Conservation (phyloP, 2,329 filamentous ascomycete genomes). For the Gnomoniopsis smithogilvyi region DNA sequence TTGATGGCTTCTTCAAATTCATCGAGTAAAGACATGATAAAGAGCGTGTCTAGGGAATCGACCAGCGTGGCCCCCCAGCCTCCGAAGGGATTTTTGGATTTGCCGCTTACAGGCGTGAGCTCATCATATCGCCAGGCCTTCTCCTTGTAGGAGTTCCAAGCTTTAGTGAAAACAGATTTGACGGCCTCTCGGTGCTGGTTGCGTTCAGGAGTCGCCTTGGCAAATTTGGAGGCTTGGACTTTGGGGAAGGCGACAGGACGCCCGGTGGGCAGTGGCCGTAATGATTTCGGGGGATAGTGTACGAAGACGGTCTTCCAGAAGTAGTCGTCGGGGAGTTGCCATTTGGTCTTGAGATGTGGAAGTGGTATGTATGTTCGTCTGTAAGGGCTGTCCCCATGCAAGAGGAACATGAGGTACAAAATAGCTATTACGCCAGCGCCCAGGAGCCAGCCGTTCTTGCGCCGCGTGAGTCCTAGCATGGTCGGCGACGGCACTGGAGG, state of each 20-base stretch:
- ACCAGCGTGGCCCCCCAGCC: conserved; percentile 18
- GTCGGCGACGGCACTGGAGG: background rate
- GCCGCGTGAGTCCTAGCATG: background rate
- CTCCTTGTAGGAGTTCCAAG: conserved; percentile 12
- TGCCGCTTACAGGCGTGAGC: conserved; percentile 6
- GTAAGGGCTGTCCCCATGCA: background rate
- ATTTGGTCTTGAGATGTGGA: background rate
- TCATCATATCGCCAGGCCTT: conserved; percentile 14
- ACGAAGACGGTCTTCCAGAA: conserved; percentile 13
- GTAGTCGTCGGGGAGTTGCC: conserved; percentile 13
- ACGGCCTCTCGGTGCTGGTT: conserved; percentile 11
- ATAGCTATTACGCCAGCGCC: background rate
- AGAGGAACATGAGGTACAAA: background rate
- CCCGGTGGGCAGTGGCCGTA: conserved; percentile 10
- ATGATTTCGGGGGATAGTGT: conserved; percentile 1
- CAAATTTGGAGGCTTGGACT: conserved; percentile 11
- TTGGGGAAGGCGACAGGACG: background rate
- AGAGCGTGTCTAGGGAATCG: conserved; percentile 17
- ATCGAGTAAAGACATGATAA: conserved; percentile 15
- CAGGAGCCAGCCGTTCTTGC: conserved; percentile 1
- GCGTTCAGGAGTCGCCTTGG: background rate
- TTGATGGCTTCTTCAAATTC: conserved; percentile 13
- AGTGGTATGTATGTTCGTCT: background rate
- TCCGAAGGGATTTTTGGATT: conserved; percentile 10
- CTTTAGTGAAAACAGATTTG: conserved; percentile 8